These are phyloP conservation scores for Escallonia herrerae DNA, from an alignment of 129 eudicot genomes.

Conservation along the genomic window DNA sequence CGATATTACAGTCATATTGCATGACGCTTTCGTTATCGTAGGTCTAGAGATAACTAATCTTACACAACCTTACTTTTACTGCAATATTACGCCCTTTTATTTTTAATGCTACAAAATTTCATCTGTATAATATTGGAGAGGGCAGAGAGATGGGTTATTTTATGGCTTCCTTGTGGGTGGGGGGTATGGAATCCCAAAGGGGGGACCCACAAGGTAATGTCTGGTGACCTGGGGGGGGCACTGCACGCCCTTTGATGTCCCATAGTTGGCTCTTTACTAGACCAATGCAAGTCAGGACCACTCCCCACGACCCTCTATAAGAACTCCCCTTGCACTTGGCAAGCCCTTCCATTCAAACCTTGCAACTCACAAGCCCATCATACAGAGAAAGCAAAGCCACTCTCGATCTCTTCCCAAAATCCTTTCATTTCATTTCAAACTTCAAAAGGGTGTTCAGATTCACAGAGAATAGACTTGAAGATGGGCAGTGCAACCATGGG, in stretches of 20 bases:
- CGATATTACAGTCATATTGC: too few relatives aligned
- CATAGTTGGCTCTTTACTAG: conserved; percentile 23
- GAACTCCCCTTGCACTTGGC: conserved; percentile 14
- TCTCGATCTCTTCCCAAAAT: background rate
- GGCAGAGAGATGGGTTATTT: background rate
- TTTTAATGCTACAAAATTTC: too few relatives aligned
- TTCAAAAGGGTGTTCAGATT: too few relatives aligned
- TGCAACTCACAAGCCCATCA: too few relatives aligned
- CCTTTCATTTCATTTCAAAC: too few relatives aligned
- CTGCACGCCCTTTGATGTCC: conserved; percentile 34
- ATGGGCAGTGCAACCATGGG: conserved; percentile 38
- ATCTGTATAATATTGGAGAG: background rate
- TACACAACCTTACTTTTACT: too few relatives aligned
- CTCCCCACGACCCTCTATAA: conserved; percentile 41
- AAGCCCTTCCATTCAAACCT: conserved; percentile 11
- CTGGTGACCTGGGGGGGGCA: conserved; percentile 28
- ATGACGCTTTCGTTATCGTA: too few relatives aligned
- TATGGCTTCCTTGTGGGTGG: background rate
- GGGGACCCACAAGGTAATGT: conserved; percentile 32
- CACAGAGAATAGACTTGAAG: conserved; percentile 23
- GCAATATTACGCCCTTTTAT: too few relatives aligned
- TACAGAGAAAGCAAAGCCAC: background rate
- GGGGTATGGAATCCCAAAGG: conserved; percentile 24
- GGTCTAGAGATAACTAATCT: too few relatives aligned
- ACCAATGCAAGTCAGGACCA: conserved; percentile 32